phyloP scores from a whole-genome alignment of 2,329 filamentous ascomycete species.

The Penicillium sp. region DNA sequence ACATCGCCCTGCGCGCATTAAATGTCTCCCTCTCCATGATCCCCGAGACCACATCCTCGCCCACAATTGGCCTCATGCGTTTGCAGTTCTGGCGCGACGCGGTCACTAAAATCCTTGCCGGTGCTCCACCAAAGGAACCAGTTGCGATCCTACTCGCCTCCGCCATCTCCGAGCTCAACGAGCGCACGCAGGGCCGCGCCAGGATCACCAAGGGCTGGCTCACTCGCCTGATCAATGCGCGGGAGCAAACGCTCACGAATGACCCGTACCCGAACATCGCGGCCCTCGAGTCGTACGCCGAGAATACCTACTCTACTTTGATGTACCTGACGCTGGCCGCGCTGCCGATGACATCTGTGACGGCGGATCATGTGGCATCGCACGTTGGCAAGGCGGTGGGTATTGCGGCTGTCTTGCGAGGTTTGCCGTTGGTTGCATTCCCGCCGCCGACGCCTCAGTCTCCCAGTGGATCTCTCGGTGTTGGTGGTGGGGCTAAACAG shows the following conservation, averaged over 20 bases:
- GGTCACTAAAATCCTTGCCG: conserved; percentile 74
- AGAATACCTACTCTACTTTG: conserved; percentile 91
- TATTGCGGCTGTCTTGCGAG: conserved; percentile 82
- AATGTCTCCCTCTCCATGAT: conserved; percentile 91
- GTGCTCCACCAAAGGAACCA: conserved; percentile 82
- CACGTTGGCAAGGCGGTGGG: conserved; percentile 94
- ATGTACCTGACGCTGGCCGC: conserved; percentile 85
- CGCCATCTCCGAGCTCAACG: conserved; percentile 63
- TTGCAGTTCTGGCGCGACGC: conserved; percentile 95
- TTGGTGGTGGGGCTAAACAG: conserved; percentile 51
- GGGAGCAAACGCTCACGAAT: conserved; percentile 82
- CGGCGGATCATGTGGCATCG: conserved; percentile 88
- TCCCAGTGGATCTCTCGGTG: conserved; percentile 51
- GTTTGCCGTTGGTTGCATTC: conserved; percentile 84
- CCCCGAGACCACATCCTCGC: conserved; percentile 84
- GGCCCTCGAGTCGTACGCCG: conserved; percentile 82
- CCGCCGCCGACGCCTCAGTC: conserved; percentile 64
- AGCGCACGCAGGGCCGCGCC: conserved; percentile 51
- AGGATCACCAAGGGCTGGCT: conserved; percentile 72
- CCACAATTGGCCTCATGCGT: conserved; percentile 84
- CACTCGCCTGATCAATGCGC: conserved; percentile 74
- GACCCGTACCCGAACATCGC: conserved; percentile 75
- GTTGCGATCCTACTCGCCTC: conserved; percentile 81
- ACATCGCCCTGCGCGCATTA: conserved; percentile 86
- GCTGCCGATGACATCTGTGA: conserved; percentile 77